phyloP scores from a whole-genome alignment of 225 moss, liverwort and hornwort species.

The Climacium dendroides region DNA sequence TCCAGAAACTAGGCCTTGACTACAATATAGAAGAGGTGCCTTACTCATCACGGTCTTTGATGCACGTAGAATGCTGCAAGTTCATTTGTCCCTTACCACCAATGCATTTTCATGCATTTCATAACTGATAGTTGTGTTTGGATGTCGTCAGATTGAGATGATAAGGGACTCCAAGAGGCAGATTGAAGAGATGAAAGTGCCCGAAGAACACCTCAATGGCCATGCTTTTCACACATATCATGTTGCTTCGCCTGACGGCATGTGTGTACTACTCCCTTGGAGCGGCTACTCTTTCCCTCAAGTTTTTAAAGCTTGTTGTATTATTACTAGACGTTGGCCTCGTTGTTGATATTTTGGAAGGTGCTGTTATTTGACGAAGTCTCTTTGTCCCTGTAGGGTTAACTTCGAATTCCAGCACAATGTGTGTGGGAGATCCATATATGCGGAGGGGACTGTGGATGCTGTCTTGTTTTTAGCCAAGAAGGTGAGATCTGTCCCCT shows the following conservation, averaged over 20 bases:
- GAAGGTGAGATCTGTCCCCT: slow-evolving; percentile 37
- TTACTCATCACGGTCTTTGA: background rate
- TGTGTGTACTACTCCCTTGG: slow-evolving; percentile 22
- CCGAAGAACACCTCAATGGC: slow-evolving; percentile 58
- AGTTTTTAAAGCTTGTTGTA: background rate
- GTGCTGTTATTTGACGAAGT: background rate
- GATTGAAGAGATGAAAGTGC: slow-evolving; percentile 64
- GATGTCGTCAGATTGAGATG: slow-evolving; percentile 55
- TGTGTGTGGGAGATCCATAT: slow-evolving; percentile 87
- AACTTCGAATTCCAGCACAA: slow-evolving; percentile 84
- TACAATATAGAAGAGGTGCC: slow-evolving; percentile 55
- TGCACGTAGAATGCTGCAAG: background rate
- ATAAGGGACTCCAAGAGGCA: slow-evolving; percentile 58
- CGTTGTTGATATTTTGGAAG: background rate
- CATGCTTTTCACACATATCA: slow-evolving; percentile 93
- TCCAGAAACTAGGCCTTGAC: slow-evolving; percentile 64
- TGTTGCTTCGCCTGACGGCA: slow-evolving; percentile 61
- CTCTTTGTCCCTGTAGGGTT: slow-evolving; percentile 31
- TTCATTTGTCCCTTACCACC: background rate
- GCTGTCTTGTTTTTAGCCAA: slow-evolving; percentile 78
- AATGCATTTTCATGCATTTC: background rate
- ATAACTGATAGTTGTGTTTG: background rate
- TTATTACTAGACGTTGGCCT: background rate
- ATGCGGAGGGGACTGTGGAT: slow-evolving; percentile 90
- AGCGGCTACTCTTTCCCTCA: background rate